phyloP scores from a whole-genome alignment of 371 early-diverging fungal genomes.

The Blakeslea trispora region DNA sequence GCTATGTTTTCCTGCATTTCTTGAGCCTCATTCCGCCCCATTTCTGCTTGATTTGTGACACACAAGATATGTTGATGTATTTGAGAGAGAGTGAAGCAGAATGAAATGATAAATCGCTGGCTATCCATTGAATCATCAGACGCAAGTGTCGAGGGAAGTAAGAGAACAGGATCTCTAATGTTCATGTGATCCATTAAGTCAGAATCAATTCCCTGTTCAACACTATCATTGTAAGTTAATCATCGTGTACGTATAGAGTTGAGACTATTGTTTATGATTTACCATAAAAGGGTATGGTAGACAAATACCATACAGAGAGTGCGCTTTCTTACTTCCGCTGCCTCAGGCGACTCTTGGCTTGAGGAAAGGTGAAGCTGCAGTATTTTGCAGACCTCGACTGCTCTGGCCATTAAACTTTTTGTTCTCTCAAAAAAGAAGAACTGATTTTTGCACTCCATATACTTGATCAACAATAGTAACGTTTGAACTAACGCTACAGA shows the following conservation, averaged over 20 bases:
- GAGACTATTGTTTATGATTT: constrained; percentile 21
- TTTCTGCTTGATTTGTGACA: constrained; percentile 33
- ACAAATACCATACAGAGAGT: constrained; percentile 47
- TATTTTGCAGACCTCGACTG: constrained; percentile 24
- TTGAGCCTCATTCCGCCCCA: constrained; percentile 31
- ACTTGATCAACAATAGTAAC: constrained; percentile 70
- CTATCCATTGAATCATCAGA: constrained; percentile 11
- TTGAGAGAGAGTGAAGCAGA: constrained; percentile 29
- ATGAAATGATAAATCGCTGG: constrained; percentile 27
- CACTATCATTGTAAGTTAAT: constrained; percentile 9
- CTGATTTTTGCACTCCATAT: constrained; percentile 52
- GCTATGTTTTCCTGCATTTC: constrained; percentile 38
- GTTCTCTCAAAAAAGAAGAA: constrained; percentile 20
- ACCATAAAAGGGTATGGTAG: constrained; percentile 40
- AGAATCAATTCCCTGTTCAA: constrained; percentile 23
- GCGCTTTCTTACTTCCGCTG: constrained; percentile 37
- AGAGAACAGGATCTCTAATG: not conserved
- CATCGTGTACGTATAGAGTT: no score
- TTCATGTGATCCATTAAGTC: constrained; percentile 1
- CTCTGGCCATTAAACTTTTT: constrained; percentile 22
- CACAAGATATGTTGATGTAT: constrained; percentile 35
- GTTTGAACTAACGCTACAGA: constrained; percentile 68
- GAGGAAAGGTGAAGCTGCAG: constrained; percentile 17
- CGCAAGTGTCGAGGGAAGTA: constrained; percentile 4
- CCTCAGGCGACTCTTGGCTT: constrained; percentile 7